Percentiles rank a stretch among this genome's conserved stretches.
Evolutionary conservation across 2,329 filamentous ascomycete species (phyloP).

Genomic region (Monosporascus sp.): DNA sequence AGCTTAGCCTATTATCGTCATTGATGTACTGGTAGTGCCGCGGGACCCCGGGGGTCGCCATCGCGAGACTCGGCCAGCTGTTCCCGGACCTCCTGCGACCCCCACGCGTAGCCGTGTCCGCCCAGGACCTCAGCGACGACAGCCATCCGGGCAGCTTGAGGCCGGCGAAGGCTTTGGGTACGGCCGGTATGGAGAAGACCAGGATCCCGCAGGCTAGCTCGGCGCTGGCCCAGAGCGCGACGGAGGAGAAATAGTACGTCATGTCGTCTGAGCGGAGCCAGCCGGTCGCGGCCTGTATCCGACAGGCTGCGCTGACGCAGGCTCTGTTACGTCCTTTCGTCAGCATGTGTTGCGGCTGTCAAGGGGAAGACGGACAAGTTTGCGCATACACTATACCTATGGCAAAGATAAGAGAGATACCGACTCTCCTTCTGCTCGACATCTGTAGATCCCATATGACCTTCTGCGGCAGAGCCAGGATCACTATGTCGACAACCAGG

Average conservation of each 20-base stretch:
- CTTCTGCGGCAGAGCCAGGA: conserved; percentile 1
- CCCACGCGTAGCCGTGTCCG: background rate
- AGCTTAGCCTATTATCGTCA: background rate
- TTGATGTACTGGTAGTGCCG: background rate
- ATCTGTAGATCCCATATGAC: conserved; percentile 1
- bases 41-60: background rate
- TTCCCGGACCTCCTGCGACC: background rate
- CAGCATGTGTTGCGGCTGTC: background rate
- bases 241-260: conserved; percentile 7
- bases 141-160: background rate
- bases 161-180: conserved; percentile 2
- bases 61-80: background rate
- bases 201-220: conserved; percentile 9
- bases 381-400: background rate
- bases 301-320: conserved; percentile 2
- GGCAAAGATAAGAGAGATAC: background rate
- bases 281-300: background rate
- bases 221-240: conserved; percentile 8
- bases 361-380: background rate
- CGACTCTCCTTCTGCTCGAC: background rate
- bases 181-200: conserved; percentile 4
- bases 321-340: background rate
- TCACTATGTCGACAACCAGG: conserved; percentile 1
- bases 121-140: background rate
- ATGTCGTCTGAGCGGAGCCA: conserved; percentile 7